A percentile compares a stretch with the other conserved stretches of the same genome.
Evolutionary conservation across 176 grass and related monocot genomes (phyloP).

Genomic region (Zoysia japonica): DNA sequence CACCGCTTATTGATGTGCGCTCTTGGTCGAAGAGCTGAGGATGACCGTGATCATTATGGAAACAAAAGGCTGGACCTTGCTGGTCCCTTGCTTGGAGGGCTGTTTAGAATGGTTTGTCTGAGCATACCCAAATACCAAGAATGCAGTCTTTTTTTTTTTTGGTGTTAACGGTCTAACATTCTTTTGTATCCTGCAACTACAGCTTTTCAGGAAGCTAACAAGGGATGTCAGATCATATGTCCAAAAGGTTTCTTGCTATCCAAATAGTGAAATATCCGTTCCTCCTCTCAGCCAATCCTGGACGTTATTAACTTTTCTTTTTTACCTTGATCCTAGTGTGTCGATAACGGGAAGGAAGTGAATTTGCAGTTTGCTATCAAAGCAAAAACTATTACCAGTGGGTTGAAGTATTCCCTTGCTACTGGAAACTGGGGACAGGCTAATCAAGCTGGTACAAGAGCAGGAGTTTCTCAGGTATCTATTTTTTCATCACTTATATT

Average conservation of each 20-base stretch:
- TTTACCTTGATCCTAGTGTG: conserved; percentile 63
- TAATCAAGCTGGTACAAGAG: no score
- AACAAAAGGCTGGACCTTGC: conserved; percentile 99
- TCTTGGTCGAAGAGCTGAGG: conserved; percentile 92
- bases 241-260: conserved; percentile 52
- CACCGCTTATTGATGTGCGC: conserved; percentile 94
- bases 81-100: conserved; percentile 90
- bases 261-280: conserved; percentile 6
- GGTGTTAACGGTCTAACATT: conserved; percentile 26
- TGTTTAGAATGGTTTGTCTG: conserved; percentile 94
- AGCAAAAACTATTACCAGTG: conserved; percentile 95
- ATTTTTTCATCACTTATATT: conserved; percentile 35
- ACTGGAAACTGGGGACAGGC: conserved; percentile 61
- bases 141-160: conserved; percentile 12
- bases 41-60: conserved; percentile 98
- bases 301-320: conserved; percentile 34
- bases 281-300: conserved; percentile 11
- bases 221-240: no score
- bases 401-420: conserved; percentile 85
- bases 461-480: conserved; percentile 79
- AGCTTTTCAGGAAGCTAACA: conserved; percentile 49
- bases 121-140: conserved; percentile 24
- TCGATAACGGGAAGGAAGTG: conserved; percentile 98
- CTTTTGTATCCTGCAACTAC: conserved; percentile 36
- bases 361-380: conserved; percentile 99